Percentiles rank a stretch among this genome's conserved stretches.
These are phyloP conservation scores for Dothistroma pini DNA, from an alignment of 2,329 filamentous ascomycete species.

Conservation along the genomic window DNA sequence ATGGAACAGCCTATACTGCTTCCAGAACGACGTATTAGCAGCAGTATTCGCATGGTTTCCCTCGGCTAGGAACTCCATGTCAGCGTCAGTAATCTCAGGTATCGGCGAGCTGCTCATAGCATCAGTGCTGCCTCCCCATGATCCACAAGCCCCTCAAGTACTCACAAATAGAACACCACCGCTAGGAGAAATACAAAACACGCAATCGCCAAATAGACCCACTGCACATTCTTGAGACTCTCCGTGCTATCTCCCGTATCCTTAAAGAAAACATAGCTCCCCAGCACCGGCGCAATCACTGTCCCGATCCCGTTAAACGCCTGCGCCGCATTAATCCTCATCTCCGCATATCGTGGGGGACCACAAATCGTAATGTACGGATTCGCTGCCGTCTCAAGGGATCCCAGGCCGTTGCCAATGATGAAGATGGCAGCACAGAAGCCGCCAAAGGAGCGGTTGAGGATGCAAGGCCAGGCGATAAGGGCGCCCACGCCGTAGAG, in stretches of 20 bases:
- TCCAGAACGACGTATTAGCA: slow-evolving; percentile 49
- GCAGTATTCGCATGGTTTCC: slow-evolving; percentile 32
- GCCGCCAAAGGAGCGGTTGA: slow-evolving; percentile 55
- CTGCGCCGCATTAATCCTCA: slow-evolving; percentile 58
- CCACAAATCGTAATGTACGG: slow-evolving; percentile 54
- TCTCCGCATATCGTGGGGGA: slow-evolving; percentile 56
- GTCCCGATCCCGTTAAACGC: slow-evolving; percentile 58
- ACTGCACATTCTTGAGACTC: slow-evolving; percentile 59
- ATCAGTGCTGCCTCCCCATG: background rate
- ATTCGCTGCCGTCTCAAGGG: slow-evolving; percentile 58
- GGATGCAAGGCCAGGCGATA: slow-evolving; percentile 56
- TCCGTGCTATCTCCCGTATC: slow-evolving; percentile 48
- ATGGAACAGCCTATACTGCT: slow-evolving; percentile 70
- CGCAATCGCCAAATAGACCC: slow-evolving; percentile 62
- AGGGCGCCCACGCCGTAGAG: slow-evolving; percentile 55
- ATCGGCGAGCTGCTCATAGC: slow-evolving; percentile 38
- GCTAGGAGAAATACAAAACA: slow-evolving; percentile 57
- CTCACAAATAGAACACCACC: slow-evolving; percentile 54
- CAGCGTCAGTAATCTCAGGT: slow-evolving; percentile 58
- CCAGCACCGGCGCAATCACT: slow-evolving; percentile 57
- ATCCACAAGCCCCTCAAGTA: background rate
- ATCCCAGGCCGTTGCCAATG: slow-evolving; percentile 51
- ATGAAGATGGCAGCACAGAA: slow-evolving; percentile 59
- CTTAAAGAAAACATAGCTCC: slow-evolving; percentile 60
- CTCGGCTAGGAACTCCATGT: slow-evolving; percentile 54